phyloP scores from a whole-genome alignment of 179 eudicot species.

The Monotropa hypopitys region DNA sequence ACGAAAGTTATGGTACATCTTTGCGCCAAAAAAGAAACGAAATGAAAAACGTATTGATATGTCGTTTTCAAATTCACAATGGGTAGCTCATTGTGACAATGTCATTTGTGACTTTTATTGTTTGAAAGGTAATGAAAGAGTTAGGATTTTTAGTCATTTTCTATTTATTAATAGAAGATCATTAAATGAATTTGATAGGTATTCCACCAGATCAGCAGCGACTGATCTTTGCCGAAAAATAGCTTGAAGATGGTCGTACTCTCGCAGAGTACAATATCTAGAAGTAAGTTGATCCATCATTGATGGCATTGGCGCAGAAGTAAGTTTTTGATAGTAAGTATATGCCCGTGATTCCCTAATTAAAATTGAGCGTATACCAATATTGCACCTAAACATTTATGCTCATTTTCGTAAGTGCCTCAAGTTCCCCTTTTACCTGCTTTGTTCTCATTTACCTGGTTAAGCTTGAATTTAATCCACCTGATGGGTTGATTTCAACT shows the following conservation, averaged over 20 bases:
- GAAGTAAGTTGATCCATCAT: constrained; percentile 34
- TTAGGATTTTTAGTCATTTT: background rate
- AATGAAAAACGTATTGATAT: too few relatives aligned
- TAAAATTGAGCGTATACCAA: background rate
- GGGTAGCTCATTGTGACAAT: too few relatives aligned
- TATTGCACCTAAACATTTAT: background rate
- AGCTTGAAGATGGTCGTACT: constrained; percentile 36
- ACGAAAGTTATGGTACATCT: too few relatives aligned
- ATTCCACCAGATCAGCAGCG: constrained; percentile 40
- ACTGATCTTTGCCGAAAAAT: constrained; percentile 30
- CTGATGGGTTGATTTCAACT: too few relatives aligned
- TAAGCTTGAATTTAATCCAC: too few relatives aligned
- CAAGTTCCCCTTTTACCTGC: too few relatives aligned
- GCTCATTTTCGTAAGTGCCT: background rate
- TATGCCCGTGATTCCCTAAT: background rate
- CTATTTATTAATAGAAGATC: background rate
- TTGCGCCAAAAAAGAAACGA: too few relatives aligned
- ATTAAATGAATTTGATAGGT: constrained; percentile 9
- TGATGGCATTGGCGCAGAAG: constrained; percentile 39
- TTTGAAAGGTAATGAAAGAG: too few relatives aligned
- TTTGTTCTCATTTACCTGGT: too few relatives aligned
- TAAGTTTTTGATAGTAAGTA: constrained; percentile 7
- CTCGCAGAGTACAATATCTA: constrained; percentile 34
- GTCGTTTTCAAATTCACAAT: too few relatives aligned
- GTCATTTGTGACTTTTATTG: too few relatives aligned